Evolutionary conservation across 192 early-diverging fungal species (phyloP).

Genomic region (Rhizophagus prolifer): DNA sequence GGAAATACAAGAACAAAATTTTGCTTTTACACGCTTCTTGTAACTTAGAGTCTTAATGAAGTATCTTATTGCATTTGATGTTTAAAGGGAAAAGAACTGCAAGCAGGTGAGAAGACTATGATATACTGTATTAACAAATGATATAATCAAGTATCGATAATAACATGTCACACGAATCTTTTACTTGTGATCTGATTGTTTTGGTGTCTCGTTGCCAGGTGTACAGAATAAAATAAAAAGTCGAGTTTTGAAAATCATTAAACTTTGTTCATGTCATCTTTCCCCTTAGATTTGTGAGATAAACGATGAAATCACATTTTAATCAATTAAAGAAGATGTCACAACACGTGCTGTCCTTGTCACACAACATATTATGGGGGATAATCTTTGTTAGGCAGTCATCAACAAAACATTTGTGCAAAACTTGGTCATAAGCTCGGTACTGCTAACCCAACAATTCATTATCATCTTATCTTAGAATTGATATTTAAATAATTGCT

Average conservation of each 20-base stretch:
- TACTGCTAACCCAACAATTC: no score
- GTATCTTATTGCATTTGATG: not conserved
- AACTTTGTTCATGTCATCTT: no score
- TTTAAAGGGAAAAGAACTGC: not conserved
- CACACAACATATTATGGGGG: no score
- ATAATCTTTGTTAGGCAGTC: no score
- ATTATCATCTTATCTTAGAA: no score
- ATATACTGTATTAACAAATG: not conserved
- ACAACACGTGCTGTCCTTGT: no score
- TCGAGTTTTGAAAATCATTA: not conserved
- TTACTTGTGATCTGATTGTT: not conserved
- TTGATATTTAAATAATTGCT: no score
- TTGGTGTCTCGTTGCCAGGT: not conserved
- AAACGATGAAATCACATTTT: no score
- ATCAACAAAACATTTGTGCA: no score
- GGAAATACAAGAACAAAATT: not conserved
- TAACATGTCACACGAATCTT: not conserved
- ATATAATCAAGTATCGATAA: conserved; percentile 1
- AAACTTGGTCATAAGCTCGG: no score
- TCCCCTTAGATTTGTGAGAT: no score
- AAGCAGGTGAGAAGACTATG: not conserved
- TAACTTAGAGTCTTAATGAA: not conserved
- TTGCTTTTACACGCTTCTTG: not conserved
- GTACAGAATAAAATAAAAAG: not conserved
- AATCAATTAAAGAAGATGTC: no score